Base-by-base conservation (phyloP, 192 early-diverging fungal species). In the Coemansia sp. region DNA sequence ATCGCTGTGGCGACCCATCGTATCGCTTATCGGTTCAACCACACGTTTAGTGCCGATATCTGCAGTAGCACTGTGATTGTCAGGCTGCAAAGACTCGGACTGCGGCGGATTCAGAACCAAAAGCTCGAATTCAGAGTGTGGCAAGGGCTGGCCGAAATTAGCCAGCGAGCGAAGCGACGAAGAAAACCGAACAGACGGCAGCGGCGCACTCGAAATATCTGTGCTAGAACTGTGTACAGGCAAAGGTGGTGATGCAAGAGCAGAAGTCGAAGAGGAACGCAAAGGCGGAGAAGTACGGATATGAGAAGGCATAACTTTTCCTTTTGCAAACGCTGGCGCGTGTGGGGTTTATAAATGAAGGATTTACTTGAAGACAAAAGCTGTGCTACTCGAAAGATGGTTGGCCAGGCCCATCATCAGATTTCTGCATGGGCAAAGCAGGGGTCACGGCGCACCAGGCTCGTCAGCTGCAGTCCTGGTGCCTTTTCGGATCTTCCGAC, bases 71-170 rank as follows among this genome's bases (percentile, higher is more conserved):
- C 39, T 53, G 21, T 27, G 35, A 53, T 41, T 22, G 50, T 16
- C 11, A 19, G 14, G 51, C 62, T 39, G 31, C 23, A 5, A 4
- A 11, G 16, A 52, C 26, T 12, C 41, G 23, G 10, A 6, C 10
- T 14, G 38, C 26, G 12, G 53, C 39, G 61, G 56, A 21, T 51
- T 49, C 48, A 69, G 26, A 16, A 17, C 31, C 23, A 21, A 49
- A 43, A 69, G 68, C 60, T 69, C 68, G 37, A 63, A 59, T 45
- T 69, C 68, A 6, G 54, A 11, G 2, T 23, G 14, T 19, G 11
- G 19, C 43, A 23, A 26, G 21, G 21, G 27, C 11, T 17, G 61
- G 19, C 48, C 14, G 50, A 31, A 31, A 19, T 22, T 31, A 10
- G 31, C 59, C 8, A 29, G 12, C 59, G 59, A 23, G 22, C 47